Percentiles rank a stretch among this genome's conserved stretches.
Conservation (phyloP, 371 early-diverging fungal species). For the Mortierella sp. region DNA sequence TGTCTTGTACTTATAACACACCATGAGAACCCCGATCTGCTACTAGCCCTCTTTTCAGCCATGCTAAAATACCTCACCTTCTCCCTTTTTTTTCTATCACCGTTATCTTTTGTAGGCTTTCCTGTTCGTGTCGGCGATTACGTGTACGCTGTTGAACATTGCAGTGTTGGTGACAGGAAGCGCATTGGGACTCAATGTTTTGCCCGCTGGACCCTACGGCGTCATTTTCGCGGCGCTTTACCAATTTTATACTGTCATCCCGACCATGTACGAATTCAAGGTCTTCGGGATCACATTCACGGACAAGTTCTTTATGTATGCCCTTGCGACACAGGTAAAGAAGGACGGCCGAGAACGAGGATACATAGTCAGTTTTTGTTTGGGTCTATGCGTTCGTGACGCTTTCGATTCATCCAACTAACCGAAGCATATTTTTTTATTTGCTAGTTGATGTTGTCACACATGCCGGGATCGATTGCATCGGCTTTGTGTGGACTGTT, state of each 20-base stretch:
- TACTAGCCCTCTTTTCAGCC: no score
- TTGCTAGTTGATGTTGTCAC: slow-evolving; percentile 61
- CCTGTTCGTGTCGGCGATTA: slow-evolving; percentile 63
- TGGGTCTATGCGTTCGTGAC: not conserved
- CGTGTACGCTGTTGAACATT: slow-evolving; percentile 70
- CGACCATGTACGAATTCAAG: slow-evolving; percentile 71
- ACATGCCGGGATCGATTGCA: slow-evolving; percentile 67
- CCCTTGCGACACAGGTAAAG: slow-evolving; percentile 71
- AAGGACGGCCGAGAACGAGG: no score
- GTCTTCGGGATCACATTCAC: slow-evolving; percentile 73
- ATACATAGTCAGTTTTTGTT: not conserved
- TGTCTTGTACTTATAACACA: not conserved
- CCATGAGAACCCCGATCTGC: not conserved
- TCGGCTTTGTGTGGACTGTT: slow-evolving; percentile 71
- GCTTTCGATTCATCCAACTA: not conserved
- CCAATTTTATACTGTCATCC: slow-evolving; percentile 71
- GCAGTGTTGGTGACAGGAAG: slow-evolving; percentile 64
- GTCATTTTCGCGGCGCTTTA: slow-evolving; percentile 73
- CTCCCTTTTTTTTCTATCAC: not conserved
- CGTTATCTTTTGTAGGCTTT: slow-evolving; percentile 77
- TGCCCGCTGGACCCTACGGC: slow-evolving; percentile 79
- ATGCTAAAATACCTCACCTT: not conserved
- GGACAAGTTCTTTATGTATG: slow-evolving; percentile 74
- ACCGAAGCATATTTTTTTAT: no score
- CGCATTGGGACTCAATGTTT: slow-evolving; percentile 63